These are phyloP conservation scores for Boletus sp. DNA, from an alignment of 1,284 basidiomycete species.

Conservation along the genomic window DNA sequence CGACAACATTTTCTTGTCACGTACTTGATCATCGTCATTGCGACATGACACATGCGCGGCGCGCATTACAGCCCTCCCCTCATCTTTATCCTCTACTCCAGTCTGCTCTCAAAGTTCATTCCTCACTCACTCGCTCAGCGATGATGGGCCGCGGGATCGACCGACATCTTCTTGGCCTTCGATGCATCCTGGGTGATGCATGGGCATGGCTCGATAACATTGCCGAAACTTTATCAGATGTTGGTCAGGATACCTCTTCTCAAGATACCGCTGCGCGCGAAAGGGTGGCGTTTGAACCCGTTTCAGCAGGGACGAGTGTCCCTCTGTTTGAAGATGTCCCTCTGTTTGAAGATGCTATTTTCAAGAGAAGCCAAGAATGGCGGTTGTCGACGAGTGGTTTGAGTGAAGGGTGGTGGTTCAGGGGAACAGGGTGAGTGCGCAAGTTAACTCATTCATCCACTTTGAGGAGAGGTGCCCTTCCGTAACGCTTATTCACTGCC, in stretches of 20 bases:
- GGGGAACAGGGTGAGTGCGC: conserved; percentile 77
- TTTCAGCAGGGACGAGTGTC: conserved; percentile 29
- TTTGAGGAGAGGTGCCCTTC: background rate
- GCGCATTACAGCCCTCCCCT: conserved; percentile 14
- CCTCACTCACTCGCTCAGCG: conserved; percentile 72
- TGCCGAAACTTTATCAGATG: background rate
- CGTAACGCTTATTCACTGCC: background rate
- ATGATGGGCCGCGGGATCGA: conserved; percentile 87
- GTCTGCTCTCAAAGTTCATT: conserved; percentile 73
- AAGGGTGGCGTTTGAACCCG: background rate
- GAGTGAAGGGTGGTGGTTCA: conserved; percentile 83
- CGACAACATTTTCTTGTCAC: background rate
- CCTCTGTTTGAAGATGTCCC: conserved; percentile 76
- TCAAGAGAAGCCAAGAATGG: conserved; percentile 80
- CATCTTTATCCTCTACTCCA: conserved; percentile 39
- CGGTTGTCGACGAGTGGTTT: conserved; percentile 90
- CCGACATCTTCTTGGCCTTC: conserved; percentile 87
- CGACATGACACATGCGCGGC: background rate
- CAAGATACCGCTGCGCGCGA: conserved; percentile 29
- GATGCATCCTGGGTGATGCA: conserved; percentile 53
- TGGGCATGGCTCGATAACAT: conserved; percentile 31
- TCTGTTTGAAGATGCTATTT: too few species aligned
- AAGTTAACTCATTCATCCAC: background rate
- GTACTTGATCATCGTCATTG: background rate
- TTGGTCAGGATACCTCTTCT: conserved; percentile 4